Percentiles rank a stretch among this genome's conserved stretches.
These are phyloP conservation scores for Orbilia javanica DNA, from an alignment of 2,329 filamentous ascomycete species.

Conservation along the genomic window DNA sequence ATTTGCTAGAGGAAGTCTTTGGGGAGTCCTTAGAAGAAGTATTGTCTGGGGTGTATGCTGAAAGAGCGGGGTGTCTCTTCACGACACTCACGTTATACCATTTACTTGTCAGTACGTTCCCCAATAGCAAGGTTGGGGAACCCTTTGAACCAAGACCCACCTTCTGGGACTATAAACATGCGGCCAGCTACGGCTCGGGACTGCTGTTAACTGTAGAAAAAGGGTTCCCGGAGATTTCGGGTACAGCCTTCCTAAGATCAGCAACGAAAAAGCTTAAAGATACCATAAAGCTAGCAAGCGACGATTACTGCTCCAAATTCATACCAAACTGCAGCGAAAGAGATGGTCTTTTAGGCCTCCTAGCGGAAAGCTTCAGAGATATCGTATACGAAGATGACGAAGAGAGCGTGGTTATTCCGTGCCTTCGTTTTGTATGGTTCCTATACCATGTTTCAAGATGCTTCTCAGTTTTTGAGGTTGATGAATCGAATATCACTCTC, in stretches of 20 bases:
- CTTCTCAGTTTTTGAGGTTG: background rate
- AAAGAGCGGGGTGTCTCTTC: background rate
- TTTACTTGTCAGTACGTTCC: too few relatives aligned
- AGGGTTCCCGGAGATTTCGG: background rate
- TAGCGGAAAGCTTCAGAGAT: too few relatives aligned
- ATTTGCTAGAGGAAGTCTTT: background rate
- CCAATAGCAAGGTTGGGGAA: too few relatives aligned
- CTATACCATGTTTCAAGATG: conserved; percentile 5
- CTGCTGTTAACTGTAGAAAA: background rate
- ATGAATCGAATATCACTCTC: conserved; percentile 7
- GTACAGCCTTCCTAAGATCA: background rate
- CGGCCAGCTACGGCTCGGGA: background rate
- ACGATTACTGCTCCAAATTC: too few relatives aligned
- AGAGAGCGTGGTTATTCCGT: too few relatives aligned
- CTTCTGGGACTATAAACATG: background rate
- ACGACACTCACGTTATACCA: background rate
- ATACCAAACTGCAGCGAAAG: too few relatives aligned
- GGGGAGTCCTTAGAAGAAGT: background rate
- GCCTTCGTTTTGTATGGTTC: background rate
- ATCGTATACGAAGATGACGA: too few relatives aligned
- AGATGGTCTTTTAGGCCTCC: too few relatives aligned
- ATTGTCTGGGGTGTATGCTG: background rate
- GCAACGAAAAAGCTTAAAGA: background rate
- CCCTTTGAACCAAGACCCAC: too few relatives aligned
- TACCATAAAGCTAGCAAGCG: background rate